phyloP scores from a whole-genome alignment of 106 monocot genomes.

The Narthecium ossifragum region DNA sequence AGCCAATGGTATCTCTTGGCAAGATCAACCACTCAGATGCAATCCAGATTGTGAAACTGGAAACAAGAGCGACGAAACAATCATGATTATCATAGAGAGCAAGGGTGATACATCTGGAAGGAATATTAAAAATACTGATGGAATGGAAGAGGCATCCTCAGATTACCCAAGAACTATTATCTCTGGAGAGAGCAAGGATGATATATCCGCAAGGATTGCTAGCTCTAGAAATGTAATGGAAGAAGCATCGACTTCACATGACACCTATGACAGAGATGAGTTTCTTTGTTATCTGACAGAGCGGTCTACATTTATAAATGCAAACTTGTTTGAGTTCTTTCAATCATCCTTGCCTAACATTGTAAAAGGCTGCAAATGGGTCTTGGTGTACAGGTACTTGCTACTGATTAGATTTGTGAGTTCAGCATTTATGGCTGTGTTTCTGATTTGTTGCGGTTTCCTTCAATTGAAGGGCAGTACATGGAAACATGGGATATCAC shows the following conservation, averaged over 20 bases:
- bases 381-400: constrained; percentile 75
- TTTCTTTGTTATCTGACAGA: constrained; percentile 42
- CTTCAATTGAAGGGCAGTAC: constrained; percentile 75
- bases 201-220: constrained; percentile 6
- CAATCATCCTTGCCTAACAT: constrained; percentile 80
- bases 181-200: constrained; percentile 3
- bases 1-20: constrained; percentile 17
- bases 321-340: constrained; percentile 66
- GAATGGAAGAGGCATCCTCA: constrained; percentile 28
- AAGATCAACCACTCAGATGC: constrained; percentile 24
- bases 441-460: constrained; percentile 23
- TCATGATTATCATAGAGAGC: constrained; percentile 9
- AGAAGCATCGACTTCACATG: too few species aligned
- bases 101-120: constrained; percentile 1
- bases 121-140: constrained; percentile 13
- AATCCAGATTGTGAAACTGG: constrained; percentile 19
- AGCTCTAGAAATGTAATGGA: constrained; percentile 21
- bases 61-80: constrained; percentile 23
- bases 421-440: background rate
- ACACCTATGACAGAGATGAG: constrained; percentile 12
- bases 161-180: background rate
- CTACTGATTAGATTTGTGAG: background rate
- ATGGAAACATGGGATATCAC: constrained; percentile 90
- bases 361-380: constrained; percentile 86
- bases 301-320: constrained; percentile 58